phyloP scores from a whole-genome alignment of 192 early-diverging fungal genomes.

The Coemansia biformis region DNA sequence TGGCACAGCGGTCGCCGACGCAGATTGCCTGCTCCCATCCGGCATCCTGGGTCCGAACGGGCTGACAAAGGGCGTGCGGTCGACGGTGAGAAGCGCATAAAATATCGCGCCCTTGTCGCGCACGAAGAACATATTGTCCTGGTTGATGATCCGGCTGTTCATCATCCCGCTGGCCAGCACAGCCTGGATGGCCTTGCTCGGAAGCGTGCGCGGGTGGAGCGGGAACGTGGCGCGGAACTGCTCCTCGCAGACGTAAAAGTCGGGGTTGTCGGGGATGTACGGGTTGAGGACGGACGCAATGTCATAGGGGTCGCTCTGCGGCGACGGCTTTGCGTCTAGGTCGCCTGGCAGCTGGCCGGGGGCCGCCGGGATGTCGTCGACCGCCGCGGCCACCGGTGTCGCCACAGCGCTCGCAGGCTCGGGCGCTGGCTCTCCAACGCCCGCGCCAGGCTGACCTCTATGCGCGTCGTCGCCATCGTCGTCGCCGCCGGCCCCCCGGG shows the following conservation, averaged over 20 bases:
- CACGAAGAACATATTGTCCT: constrained; percentile 47
- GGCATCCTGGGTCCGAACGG: constrained; percentile 19
- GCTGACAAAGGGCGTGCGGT: constrained; percentile 28
- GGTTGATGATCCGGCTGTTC: constrained; percentile 42
- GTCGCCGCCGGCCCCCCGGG: no score
- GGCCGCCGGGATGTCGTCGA: no score
- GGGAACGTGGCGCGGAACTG: constrained; percentile 36
- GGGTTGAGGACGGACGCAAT: constrained; percentile 40
- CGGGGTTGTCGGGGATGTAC: constrained; percentile 27
- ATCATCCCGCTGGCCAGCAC: constrained; percentile 45
- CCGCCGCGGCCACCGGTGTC: not conserved
- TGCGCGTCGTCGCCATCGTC: no score
- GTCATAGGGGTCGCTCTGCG: no score
- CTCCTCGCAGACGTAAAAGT: constrained; percentile 33
- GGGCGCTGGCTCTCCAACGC: no score
- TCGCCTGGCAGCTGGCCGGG: no score
- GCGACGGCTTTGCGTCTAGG: no score
- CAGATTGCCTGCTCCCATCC: not conserved
- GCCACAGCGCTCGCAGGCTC: not conserved
- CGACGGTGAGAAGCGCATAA: constrained; percentile 28
- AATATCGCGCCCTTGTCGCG: constrained; percentile 43
- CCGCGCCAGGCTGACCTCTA: no score
- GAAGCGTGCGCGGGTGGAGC: constrained; percentile 37
- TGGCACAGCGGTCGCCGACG: constrained; percentile 10
- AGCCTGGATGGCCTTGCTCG: constrained; percentile 21